Base-by-base conservation (phyloP, 2,329 filamentous ascomycete genomes). In the Shiraia bambusicola region DNA sequence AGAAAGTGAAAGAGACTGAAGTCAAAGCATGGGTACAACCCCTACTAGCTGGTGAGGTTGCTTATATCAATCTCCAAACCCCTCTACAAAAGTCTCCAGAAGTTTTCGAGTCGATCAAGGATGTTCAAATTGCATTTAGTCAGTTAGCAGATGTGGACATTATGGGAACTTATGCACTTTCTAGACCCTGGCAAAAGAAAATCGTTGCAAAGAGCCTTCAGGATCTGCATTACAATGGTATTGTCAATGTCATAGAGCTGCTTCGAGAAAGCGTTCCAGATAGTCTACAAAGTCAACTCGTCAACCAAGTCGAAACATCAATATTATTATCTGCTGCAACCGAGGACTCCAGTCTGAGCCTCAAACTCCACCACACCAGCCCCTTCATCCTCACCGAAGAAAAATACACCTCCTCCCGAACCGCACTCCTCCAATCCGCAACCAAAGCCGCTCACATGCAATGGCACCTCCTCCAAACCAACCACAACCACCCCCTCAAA, bases 401-500 rank as follows among this genome's bases (percentile, higher is more conserved):
- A 17, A 37, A 43, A 13, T 46, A 38, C 28, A 22, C 28, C 15
- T 16, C 15, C 45, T 67, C 7, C 22, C 55, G 3, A 27, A 46
- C 2, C 37, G 48, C 11, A 52, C 58, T 9, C 28, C 12, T 31
- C 37, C 2, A 55, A n/a, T n/a, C n/a, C n/a, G n/a, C n/a, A n/a
- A n/a, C n/a, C n/a, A n/a, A n/a, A n/a, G 65, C 31, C 67, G 59
- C 60, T 34, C 56, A n/a, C 33, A 35, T 11, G 37, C 59, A 6
- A 53, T 52, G 31, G 49, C 54, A n/a, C 35, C 41, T 8, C 38
- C 49, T 22, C 19, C 19, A 22, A 3, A 35, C 59, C 8, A 39
- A 48, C 1, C 28, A 33, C 8, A 29, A 45, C 10, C 38, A 42
- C 22, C 28, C 41, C 16, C 4, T 59, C n/a, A 32, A 54, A 28